These are phyloP conservation scores for Populus simonii DNA, from an alignment of 345 rosid species.

Conservation along the genomic window DNA sequence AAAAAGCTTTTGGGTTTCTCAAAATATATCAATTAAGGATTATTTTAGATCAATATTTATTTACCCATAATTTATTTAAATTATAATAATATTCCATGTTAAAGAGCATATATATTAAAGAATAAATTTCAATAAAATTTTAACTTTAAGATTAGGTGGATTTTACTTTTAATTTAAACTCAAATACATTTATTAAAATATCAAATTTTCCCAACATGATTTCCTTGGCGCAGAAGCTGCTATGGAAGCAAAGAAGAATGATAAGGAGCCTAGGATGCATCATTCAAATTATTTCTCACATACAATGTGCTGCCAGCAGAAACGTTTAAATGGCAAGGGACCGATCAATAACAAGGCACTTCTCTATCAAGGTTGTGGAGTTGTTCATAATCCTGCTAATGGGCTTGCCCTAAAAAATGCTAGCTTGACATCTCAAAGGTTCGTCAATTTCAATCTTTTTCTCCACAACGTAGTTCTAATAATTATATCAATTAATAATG, in stretches of 20 bases:
- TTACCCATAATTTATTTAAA: too few relatives aligned
- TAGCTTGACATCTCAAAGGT: conserved; percentile 14
- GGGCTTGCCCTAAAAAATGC: conserved; percentile 8
- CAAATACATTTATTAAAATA: too few relatives aligned
- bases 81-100: too few relatives aligned
- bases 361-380: conserved; percentile 6
- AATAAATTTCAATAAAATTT: too few relatives aligned
- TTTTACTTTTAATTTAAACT: too few relatives aligned
- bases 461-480: neutral
- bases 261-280: neutral
- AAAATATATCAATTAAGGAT: too few relatives aligned
- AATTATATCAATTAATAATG: too few relatives aligned
- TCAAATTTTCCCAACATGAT: neutral
- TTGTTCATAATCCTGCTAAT: neutral
- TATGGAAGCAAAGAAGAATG: conserved; percentile 20
- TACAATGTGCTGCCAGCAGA: conserved; percentile 8
- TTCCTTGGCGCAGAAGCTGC: conserved; percentile 33
- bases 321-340: conserved; percentile 10
- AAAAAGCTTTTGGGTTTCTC: too few relatives aligned
- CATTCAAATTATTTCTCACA: conserved; percentile 4
- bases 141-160: too few relatives aligned
- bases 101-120: too few relatives aligned
- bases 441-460: neutral
- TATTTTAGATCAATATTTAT: too few relatives aligned
- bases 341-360: neutral